phyloP scores from a whole-genome alignment of 305 asterid genomes.

The Rubia peregrina region DNA sequence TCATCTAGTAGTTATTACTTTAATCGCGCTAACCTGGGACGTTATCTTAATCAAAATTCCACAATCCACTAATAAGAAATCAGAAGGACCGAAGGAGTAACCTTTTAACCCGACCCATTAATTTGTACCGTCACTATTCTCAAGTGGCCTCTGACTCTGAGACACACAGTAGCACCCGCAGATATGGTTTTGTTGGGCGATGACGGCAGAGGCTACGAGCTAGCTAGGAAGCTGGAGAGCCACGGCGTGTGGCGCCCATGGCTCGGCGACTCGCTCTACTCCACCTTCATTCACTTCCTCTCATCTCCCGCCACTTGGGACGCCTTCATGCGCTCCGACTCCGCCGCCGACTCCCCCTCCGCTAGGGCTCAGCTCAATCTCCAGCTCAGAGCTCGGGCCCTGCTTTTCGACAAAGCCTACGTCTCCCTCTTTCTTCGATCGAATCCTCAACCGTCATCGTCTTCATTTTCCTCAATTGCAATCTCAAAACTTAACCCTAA shows the following conservation, averaged over 20 bases:
- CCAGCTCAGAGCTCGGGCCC: slow-evolving; percentile 95
- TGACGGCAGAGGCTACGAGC: slow-evolving; percentile 85
- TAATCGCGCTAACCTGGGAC: too few relatives aligned
- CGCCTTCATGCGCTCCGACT: slow-evolving; percentile 64
- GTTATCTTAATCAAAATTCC: too few relatives aligned
- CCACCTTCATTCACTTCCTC: slow-evolving; percentile 56
- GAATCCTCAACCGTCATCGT: slow-evolving; percentile 22
- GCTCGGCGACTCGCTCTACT: slow-evolving; percentile 77
- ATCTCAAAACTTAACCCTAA: slow-evolving; percentile 68
- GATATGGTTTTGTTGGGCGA: slow-evolving; percentile 66
- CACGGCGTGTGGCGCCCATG: slow-evolving; percentile 82
- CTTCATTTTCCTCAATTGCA: slow-evolving; percentile 19
- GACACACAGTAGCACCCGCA: background rate
- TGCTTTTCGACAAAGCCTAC: slow-evolving; percentile 80
- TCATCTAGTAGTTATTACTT: too few relatives aligned
- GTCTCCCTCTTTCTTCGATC: slow-evolving; percentile 40
- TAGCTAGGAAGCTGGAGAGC: slow-evolving; percentile 84
- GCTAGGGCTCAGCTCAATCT: slow-evolving; percentile 62
- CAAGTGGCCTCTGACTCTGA: background rate
- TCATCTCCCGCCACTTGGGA: slow-evolving; percentile 77
- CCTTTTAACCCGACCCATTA: background rate
- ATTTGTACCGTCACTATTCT: background rate
- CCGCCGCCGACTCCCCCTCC: slow-evolving; percentile 12
- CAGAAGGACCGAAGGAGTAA: too few relatives aligned
- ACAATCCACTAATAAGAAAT: too few relatives aligned